Conservation (phyloP, 192 early-diverging fungal genomes). For the Rhizophagus clarus region DNA sequence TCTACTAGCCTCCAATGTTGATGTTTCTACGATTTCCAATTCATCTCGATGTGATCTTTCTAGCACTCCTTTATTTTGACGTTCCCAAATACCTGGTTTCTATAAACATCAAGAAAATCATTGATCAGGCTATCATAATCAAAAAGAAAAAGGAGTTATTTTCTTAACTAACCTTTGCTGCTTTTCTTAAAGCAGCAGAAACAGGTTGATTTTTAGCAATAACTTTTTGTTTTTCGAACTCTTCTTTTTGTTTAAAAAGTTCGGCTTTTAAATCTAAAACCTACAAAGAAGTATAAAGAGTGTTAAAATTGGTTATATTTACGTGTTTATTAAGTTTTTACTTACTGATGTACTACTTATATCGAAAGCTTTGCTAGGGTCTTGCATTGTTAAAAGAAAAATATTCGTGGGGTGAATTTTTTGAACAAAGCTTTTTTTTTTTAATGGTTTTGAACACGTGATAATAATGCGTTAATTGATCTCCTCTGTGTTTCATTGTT, state of each 20-base stretch:
- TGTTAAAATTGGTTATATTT: neutral
- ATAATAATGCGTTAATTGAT: too few species aligned
- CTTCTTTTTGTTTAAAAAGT: slow-evolving; percentile 33
- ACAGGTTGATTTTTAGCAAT: slow-evolving; percentile 4
- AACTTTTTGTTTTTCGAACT: slow-evolving; percentile 28
- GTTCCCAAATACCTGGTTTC: slow-evolving; percentile 42
- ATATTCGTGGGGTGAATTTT: too few species aligned
- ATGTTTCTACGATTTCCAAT: slow-evolving; percentile 35
- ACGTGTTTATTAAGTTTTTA: neutral
- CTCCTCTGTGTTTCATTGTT: too few species aligned
- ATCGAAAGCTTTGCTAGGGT: neutral
- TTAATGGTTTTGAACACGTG: too few species aligned
- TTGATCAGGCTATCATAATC: neutral
- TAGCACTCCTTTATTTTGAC: slow-evolving; percentile 51
- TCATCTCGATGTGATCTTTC: slow-evolving; percentile 44
- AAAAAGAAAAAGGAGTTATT: neutral
- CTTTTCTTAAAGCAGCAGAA: slow-evolving; percentile 1
- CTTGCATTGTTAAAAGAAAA: slow-evolving; percentile 26
- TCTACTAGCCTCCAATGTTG: slow-evolving; percentile 40
- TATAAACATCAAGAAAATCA: neutral
- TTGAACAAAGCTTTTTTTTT: neutral
- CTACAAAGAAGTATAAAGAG: neutral
- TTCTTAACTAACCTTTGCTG: slow-evolving; percentile 6
- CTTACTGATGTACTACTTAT: slow-evolving; percentile 30
- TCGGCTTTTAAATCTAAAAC: slow-evolving; percentile 32